A percentile compares a stretch with the other conserved stretches of the same genome.
phyloP scores from a whole-genome alignment of 768 basidiomycete genomes.

The Rhizopogon roseolus region DNA sequence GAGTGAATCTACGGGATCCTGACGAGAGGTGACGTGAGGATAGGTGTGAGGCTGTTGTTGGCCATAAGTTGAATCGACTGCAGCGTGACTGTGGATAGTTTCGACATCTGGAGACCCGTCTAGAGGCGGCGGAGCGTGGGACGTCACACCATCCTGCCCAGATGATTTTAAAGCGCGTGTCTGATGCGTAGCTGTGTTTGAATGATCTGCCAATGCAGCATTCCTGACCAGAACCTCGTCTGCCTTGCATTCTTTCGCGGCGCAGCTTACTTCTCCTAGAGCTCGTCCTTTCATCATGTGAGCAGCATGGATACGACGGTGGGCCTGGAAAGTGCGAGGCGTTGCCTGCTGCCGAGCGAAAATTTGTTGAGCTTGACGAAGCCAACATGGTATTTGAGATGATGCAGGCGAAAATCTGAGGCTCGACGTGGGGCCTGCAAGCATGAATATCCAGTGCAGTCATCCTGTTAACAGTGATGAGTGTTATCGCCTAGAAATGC shows the following conservation, averaged over 20 bases:
- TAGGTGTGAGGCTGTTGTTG: conserved; percentile 1
- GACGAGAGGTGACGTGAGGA: neutral
- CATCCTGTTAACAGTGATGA: conserved; percentile 46
- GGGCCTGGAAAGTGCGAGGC: neutral
- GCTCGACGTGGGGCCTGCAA: conserved; percentile 79
- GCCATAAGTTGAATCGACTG: conserved; percentile 2
- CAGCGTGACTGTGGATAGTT: conserved; percentile 4
- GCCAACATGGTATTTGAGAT: conserved; percentile 27
- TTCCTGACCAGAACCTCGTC: neutral
- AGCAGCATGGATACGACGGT: conserved; percentile 4
- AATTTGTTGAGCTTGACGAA: conserved; percentile 10
- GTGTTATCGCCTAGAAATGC: neutral
- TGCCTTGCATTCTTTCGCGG: neutral
- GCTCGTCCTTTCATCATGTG: neutral
- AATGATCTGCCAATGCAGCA: neutral
- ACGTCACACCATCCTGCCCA: neutral
- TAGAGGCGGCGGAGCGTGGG: neutral
- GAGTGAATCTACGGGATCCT: neutral
- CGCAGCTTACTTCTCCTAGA: neutral
- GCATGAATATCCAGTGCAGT: conserved; percentile 70
- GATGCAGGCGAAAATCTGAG: conserved; percentile 40
- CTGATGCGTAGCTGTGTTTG: neutral
- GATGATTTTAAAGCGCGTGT: neutral
- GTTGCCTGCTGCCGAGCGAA: conserved; percentile 8
- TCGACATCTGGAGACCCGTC: neutral